Base-by-base conservation (phyloP, 495 filamentous ascomycete species). In the Saxophila tyrrhenica region DNA sequence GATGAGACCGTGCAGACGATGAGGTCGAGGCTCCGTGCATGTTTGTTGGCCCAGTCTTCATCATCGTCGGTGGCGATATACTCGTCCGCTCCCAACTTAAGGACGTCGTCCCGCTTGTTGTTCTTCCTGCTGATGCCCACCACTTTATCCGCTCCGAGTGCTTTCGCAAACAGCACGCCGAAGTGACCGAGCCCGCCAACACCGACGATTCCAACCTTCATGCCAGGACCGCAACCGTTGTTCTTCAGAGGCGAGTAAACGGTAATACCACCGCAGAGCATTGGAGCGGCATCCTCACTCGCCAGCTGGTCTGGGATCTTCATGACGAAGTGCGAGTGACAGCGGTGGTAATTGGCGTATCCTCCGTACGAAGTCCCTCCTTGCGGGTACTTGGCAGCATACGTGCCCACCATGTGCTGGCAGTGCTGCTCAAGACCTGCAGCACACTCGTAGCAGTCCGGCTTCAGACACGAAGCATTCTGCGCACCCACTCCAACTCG, bases 21-120 rank as follows among this genome's bases (percentile, higher is more conserved):
- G 10, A 95, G 64, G 66, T 95, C 89, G 42, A 95, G 67, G 10
- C 74, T 73, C 16, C 75, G 67, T 2, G 72, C 67, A 55, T 89
- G 69, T 57, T 75, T 80, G 55, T 70, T 75, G 11, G 73, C 72
- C 89, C 89, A 95, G 25, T 78, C 41, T 19, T 76, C 65, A 21
- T 94, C 83, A 23, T 94, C 89, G 20, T 72, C 78, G 2, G 88
- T 95, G 15, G 89, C 85, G 59, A 95, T 87, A 66, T 83, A 92
- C 10, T 73, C 70, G 61, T 84, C 79, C 0, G 80, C 82, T 22
- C 83, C 82, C 63, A 86, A 70, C 63, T 79, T 74, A 51, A 80
- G 20, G 2, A 80, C 88, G 69, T 95, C 88, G 0, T 69, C 75
- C 57, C 73, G 74, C 74, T 95, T 95, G 50, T 65, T 65, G 0